Percentiles rank a stretch among this genome's conserved stretches.
These are phyloP conservation scores for Leishmania lainsoni DNA, from an alignment of 208 protist species.

Conservation along the genomic window DNA sequence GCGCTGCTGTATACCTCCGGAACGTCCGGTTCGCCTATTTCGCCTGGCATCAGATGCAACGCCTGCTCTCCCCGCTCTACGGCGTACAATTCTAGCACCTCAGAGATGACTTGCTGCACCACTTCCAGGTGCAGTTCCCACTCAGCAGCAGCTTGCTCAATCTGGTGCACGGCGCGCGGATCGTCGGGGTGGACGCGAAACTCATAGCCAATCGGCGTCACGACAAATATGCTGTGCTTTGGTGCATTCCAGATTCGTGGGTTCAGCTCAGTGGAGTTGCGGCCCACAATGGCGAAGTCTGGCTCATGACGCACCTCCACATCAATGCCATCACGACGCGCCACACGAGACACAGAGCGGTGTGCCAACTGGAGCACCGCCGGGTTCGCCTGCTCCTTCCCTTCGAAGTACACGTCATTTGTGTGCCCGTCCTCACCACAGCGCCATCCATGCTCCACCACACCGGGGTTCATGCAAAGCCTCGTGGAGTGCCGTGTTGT, in stretches of 20 bases:
- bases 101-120: constrained; percentile 77
- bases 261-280: constrained; percentile 54
- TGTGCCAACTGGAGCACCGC: constrained; percentile 55
- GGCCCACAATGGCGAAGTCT: constrained; percentile 81
- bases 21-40: constrained; percentile 71
- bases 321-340: constrained; percentile 60
- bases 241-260: constrained; percentile 83
- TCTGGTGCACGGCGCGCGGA: constrained; percentile 73
- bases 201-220: constrained; percentile 83
- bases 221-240: constrained; percentile 67
- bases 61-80: constrained; percentile 75
- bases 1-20: constrained; percentile 68
- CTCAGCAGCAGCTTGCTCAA: constrained; percentile 66
- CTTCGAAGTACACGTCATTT: constrained; percentile 91
- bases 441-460: constrained; percentile 81
- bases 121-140: constrained; percentile 84
- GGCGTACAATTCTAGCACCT: constrained; percentile 88
- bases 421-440: constrained; percentile 83
- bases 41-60: constrained; percentile 59
- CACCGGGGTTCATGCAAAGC: constrained; percentile 72
- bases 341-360: constrained; percentile 55
- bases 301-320: constrained; percentile 73
- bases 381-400: constrained; percentile 75
- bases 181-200: constrained; percentile 90
- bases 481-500: constrained; percentile 66